phyloP scores from a whole-genome alignment of 129 eudicot species.

The Arctium minus region DNA sequence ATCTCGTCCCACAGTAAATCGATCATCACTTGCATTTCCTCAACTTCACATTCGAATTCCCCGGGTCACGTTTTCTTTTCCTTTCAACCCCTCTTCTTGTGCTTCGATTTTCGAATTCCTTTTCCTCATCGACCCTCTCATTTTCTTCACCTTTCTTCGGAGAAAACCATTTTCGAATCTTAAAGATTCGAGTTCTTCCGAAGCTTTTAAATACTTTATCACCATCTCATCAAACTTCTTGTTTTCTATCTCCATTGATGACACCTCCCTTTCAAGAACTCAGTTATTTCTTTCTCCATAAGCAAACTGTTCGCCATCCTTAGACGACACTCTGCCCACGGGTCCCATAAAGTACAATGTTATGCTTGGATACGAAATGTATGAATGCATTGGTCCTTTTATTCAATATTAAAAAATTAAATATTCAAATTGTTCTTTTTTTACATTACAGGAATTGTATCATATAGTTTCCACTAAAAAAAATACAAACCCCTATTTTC shows the following conservation, averaged over 20 bases:
- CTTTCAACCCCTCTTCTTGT: slow-evolving; percentile 36
- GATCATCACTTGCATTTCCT: slow-evolving; percentile 28
- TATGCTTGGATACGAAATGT: no score
- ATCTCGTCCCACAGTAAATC: slow-evolving; percentile 40
- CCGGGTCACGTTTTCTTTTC: slow-evolving; percentile 17
- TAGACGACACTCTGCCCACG: no score
- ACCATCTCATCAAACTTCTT: slow-evolving; percentile 51
- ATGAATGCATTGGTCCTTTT: no score
- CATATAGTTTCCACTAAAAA: neutral
- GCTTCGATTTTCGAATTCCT: slow-evolving; percentile 36
- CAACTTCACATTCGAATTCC: slow-evolving; percentile 42
- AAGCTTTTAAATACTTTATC: slow-evolving; percentile 27
- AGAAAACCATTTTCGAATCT: slow-evolving; percentile 41
- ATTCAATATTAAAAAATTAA: no score
- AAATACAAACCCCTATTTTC: neutral
- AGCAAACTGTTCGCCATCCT: slow-evolving; percentile 13
- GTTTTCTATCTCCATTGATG: slow-evolving; percentile 38
- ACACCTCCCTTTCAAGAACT: slow-evolving; percentile 48
- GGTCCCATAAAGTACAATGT: no score
- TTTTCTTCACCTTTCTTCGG: slow-evolving; percentile 32
- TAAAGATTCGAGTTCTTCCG: slow-evolving; percentile 36
- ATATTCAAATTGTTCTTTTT: no score
- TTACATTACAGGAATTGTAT: no score
- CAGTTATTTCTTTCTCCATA: slow-evolving; percentile 44
- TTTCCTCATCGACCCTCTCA: slow-evolving; percentile 25